Conservation (phyloP, 2,329 filamentous ascomycete species). For the Boeremia lycopersici region DNA sequence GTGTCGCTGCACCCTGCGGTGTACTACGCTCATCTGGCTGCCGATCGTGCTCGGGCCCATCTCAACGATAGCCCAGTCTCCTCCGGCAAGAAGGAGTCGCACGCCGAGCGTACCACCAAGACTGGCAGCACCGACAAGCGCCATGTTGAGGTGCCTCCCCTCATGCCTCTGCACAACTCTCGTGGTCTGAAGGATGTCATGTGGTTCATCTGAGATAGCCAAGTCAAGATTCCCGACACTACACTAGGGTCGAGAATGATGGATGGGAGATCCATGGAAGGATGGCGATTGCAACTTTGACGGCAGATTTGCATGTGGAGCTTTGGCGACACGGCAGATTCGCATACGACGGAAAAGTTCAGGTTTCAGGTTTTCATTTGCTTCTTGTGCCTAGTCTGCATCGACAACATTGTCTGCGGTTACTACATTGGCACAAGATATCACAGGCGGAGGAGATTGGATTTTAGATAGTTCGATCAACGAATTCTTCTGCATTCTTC, state of each 20-base stretch:
- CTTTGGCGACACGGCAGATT: not conserved
- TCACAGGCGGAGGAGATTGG: not conserved
- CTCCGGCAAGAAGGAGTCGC: constrained; percentile 47
- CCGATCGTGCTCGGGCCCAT: constrained; percentile 78
- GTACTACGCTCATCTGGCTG: constrained; percentile 94
- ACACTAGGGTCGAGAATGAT: not conserved
- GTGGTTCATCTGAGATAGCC: constrained; percentile 55
- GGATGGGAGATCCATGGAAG: not conserved
- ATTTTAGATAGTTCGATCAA: not conserved
- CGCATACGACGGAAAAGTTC: not conserved
- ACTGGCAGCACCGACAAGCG: constrained; percentile 35
- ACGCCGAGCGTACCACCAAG: constrained; percentile 34
- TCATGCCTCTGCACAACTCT: constrained; percentile 50
- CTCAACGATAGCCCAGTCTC: constrained; percentile 57
- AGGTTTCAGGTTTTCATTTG: not conserved
- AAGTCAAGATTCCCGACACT: too few relatives aligned
- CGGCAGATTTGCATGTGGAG: not conserved
- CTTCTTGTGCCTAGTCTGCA: not conserved
- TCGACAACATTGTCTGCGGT: not conserved
- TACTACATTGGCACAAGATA: not conserved
- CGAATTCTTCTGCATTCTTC: not conserved
- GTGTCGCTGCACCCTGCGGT: constrained; percentile 88
- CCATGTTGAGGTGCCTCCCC: constrained; percentile 44
- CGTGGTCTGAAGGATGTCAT: constrained; percentile 51
- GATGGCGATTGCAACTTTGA: not conserved